Conservation (phyloP, 495 filamentous ascomycete species). For the Penicillium arizonense region DNA sequence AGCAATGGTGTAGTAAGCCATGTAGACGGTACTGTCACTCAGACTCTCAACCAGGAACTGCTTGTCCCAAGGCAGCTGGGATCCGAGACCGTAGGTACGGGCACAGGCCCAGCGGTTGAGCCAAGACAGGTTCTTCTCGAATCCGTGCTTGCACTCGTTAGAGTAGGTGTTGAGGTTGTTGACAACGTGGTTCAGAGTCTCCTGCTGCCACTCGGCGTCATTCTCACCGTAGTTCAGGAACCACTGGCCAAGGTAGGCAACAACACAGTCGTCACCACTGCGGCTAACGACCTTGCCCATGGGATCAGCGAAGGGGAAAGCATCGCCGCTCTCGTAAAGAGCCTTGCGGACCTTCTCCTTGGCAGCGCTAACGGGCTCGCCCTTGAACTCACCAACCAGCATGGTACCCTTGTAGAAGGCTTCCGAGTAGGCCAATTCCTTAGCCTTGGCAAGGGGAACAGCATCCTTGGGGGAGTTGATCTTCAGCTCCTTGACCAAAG, state of each 20-base stretch:
- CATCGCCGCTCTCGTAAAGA: slow-evolving; percentile 74
- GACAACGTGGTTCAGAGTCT: slow-evolving; percentile 70
- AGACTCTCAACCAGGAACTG: slow-evolving; percentile 90
- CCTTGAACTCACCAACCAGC: slow-evolving; percentile 85
- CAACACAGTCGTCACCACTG: slow-evolving; percentile 86
- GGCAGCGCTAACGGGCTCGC: slow-evolving; percentile 76
- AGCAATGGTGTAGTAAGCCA: slow-evolving; percentile 94
- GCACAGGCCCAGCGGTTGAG: slow-evolving; percentile 95
- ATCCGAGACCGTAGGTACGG: slow-evolving; percentile 86
- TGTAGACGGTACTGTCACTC: slow-evolving; percentile 90
- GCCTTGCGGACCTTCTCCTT: slow-evolving; percentile 83
- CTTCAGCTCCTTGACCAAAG: slow-evolving; percentile 88
- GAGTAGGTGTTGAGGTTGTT: slow-evolving; percentile 77
- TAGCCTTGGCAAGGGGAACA: slow-evolving; percentile 86
- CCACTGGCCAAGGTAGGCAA: slow-evolving; percentile 94
- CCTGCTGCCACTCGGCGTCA: slow-evolving; percentile 69
- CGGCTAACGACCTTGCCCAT: slow-evolving; percentile 83
- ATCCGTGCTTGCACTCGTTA: slow-evolving; percentile 76
- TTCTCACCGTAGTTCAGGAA: slow-evolving; percentile 94
- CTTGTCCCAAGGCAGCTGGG: slow-evolving; percentile 92
- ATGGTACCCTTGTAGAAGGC: slow-evolving; percentile 97
- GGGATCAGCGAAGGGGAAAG: slow-evolving; percentile 91
- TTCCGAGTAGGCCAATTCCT: slow-evolving; percentile 94
- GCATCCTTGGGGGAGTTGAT: slow-evolving; percentile 94
- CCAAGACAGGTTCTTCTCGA: slow-evolving; percentile 84